Conservation (phyloP, 2,329 filamentous ascomycete species). For the Thelonectria olida region DNA sequence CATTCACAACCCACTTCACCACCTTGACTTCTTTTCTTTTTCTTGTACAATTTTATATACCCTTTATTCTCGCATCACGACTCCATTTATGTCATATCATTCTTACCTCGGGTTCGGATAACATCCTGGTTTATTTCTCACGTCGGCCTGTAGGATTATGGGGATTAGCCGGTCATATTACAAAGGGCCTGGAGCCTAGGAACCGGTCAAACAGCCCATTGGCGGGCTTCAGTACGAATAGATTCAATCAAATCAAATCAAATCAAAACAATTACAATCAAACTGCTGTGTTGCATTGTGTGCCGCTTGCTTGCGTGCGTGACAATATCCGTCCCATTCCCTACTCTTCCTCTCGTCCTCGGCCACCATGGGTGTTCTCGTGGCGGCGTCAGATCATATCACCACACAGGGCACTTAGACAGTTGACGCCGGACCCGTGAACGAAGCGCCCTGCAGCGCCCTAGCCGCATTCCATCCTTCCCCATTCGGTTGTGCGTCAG, state of each 20-base stretch:
- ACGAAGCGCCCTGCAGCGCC: conserved; percentile 6
- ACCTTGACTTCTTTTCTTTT: background rate
- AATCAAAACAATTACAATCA: background rate
- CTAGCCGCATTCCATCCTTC: conserved; percentile 14
- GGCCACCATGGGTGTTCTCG: background rate
- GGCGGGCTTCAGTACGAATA: conserved; percentile 4
- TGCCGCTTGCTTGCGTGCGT: too few relatives aligned
- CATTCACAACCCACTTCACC: conserved; percentile 5
- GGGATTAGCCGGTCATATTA: conserved; percentile 23
- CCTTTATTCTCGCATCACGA: conserved; percentile 16
- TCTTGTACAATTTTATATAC: background rate
- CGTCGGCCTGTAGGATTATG: conserved; percentile 22
- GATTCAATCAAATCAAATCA: background rate
- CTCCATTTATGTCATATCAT: conserved; percentile 9
- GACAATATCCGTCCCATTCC: too few relatives aligned
- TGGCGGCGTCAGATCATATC: conserved; percentile 9
- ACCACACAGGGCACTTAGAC: background rate
- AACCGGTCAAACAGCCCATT: conserved; percentile 6
- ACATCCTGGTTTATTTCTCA: conserved; percentile 26
- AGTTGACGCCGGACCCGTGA: conserved; percentile 2
- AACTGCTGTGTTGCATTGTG: background rate
- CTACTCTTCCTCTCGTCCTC: background rate
- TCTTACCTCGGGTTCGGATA: conserved; percentile 19
- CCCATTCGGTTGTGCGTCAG: too few relatives aligned
- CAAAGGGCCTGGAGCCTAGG: conserved; percentile 36